These are phyloP conservation scores for Alternaria sp. DNA, from an alignment of 2,329 filamentous ascomycete genomes.

Conservation along the genomic window DNA sequence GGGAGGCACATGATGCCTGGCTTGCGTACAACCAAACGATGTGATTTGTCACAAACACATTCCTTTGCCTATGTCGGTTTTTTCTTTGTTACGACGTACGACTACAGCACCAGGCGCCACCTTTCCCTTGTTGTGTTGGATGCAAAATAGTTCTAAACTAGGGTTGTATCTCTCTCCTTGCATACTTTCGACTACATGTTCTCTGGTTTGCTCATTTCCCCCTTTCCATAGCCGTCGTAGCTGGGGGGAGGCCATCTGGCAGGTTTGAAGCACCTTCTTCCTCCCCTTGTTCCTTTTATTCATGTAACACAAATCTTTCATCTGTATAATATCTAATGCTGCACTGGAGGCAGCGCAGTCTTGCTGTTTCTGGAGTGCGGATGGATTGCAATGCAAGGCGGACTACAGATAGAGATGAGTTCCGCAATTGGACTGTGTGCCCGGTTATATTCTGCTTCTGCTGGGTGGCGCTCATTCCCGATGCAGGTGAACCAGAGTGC, in stretches of 20 bases:
- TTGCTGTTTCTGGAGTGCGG: constrained; percentile 10
- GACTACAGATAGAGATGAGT: constrained; percentile 12
- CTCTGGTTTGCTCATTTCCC: constrained; percentile 10
- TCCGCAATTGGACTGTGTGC: constrained; percentile 2
- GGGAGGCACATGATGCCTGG: constrained; percentile 52
- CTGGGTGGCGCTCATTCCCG: neutral
- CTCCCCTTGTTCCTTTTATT: constrained; percentile 12
- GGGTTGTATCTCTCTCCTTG: constrained; percentile 16
- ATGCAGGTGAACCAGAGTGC: constrained; percentile 13
- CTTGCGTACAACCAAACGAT: constrained; percentile 42
- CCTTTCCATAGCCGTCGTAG: constrained; percentile 23
- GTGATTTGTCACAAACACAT: constrained; percentile 17
- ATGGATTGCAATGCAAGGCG: constrained; percentile 8
- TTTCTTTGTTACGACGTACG: constrained; percentile 22
- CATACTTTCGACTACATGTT: constrained; percentile 7
- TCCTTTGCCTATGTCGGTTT: constrained; percentile 16
- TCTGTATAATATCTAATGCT: constrained; percentile 46
- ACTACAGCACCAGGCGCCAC: constrained; percentile 21
- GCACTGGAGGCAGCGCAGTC: constrained; percentile 21
- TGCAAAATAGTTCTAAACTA: constrained; percentile 17
- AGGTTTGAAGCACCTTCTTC: constrained; percentile 22
- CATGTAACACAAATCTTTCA: constrained; percentile 8
- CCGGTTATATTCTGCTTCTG: neutral
- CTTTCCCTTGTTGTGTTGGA: constrained; percentile 21
- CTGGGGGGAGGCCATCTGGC: constrained; percentile 16